phyloP scores from a whole-genome alignment of 1,139 yeast species.

The Hemisphaericaspora subhashii region DNA sequence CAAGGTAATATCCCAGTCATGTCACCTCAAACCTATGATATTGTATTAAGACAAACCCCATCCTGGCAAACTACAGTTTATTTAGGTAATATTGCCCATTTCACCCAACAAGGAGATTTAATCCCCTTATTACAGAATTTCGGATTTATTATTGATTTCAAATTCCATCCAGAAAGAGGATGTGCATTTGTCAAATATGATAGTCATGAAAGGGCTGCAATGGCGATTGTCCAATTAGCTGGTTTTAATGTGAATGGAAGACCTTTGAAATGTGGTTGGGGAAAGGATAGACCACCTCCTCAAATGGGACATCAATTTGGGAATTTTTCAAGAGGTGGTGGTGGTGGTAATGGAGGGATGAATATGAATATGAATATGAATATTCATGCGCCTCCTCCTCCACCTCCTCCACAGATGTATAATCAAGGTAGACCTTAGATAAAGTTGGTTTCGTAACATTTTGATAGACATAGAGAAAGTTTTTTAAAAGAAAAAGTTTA shows the following conservation, averaged over 20 bases:
- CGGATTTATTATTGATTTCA: slow-evolving; percentile 80
- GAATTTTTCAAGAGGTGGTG: slow-evolving; percentile 26
- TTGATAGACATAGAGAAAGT: slow-evolving; percentile 1
- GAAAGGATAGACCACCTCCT: slow-evolving; percentile 58
- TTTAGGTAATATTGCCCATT: slow-evolving; percentile 81
- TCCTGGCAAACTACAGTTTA: slow-evolving; percentile 88
- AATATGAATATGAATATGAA: too few species aligned
- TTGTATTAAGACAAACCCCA: slow-evolving; percentile 74
- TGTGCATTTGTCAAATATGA: slow-evolving; percentile 87
- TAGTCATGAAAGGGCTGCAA: slow-evolving; percentile 84
- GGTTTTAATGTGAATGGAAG: slow-evolving; percentile 80
- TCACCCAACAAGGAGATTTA: slow-evolving; percentile 69
- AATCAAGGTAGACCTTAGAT: slow-evolving; percentile 19
- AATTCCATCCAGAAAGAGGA: slow-evolving; percentile 77
- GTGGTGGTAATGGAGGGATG: too few species aligned
- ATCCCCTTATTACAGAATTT: slow-evolving; percentile 76
- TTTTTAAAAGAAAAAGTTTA: background rate
- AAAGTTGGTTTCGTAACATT: too few species aligned
- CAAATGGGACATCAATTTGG: slow-evolving; percentile 29
- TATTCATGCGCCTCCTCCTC: too few species aligned
- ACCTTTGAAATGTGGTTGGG: slow-evolving; percentile 87
- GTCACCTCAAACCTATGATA: slow-evolving; percentile 63
- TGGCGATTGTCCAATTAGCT: slow-evolving; percentile 78
- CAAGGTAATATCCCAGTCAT: slow-evolving; percentile 26
- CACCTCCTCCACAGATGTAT: too few species aligned